A percentile compares a stretch with the other conserved stretches of the same genome.
phyloP scores from a whole-genome alignment of 495 filamentous ascomycete genomes.

The Penicillium longicatenatum region DNA sequence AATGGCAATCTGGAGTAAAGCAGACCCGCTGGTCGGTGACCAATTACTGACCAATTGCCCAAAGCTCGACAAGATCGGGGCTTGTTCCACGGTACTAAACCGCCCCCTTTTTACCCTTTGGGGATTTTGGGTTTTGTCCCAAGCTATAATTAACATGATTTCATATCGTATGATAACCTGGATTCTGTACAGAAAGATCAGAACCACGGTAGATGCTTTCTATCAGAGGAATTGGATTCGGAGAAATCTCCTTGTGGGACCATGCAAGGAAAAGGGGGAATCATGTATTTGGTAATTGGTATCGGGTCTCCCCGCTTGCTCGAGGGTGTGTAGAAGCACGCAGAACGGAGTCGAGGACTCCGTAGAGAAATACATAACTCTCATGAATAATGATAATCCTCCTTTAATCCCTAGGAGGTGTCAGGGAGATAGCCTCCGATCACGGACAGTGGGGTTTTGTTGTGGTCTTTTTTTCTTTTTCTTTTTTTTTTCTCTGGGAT shows the following conservation, averaged over 20 bases:
- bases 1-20: slow-evolving; percentile 8
- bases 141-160: not conserved
- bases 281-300: not conserved
- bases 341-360: not conserved
- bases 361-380: not conserved
- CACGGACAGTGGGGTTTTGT: slow-evolving; percentile 24
- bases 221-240: not conserved
- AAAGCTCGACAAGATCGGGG: not conserved
- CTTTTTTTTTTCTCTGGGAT: not conserved
- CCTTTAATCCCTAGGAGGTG: slow-evolving; percentile 6
- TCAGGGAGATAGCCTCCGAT: slow-evolving; percentile 24
- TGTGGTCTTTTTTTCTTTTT: slow-evolving; percentile 3
- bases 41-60: slow-evolving; percentile 7
- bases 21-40: not conserved
- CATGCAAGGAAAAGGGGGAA: slow-evolving; percentile 9
- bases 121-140: slow-evolving; percentile 9
- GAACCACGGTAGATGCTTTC: not conserved
- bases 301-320: not conserved
- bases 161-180: not conserved
- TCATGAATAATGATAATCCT: slow-evolving; percentile 3
- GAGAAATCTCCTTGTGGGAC: not conserved
- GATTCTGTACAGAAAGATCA: not conserved
- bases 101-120: slow-evolving; percentile 16
- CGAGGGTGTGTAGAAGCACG: not conserved
- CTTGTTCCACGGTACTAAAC: slow-evolving; percentile 4